Evolutionary conservation across 176 grass and related monocot genomes (phyloP).

Genomic region (Cenchrus fungigraminus): DNA sequence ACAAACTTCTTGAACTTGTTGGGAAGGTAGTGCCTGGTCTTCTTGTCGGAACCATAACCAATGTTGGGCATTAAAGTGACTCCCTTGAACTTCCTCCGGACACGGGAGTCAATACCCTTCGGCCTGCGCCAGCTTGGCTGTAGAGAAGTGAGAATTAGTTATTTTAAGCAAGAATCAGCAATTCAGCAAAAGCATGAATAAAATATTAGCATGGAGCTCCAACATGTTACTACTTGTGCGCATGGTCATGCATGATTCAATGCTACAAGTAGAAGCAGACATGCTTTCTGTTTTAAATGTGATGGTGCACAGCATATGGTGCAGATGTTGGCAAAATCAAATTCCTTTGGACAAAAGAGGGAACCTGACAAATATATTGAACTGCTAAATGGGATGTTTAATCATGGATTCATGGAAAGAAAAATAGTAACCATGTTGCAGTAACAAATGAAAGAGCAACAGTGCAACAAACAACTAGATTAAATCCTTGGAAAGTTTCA

Average conservation of each 20-base stretch:
- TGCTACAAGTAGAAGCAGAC: neutral
- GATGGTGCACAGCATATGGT: neutral
- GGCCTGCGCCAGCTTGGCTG: constrained; percentile 79
- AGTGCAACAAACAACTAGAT: neutral
- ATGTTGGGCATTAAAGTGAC: constrained; percentile 76
- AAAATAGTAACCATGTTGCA: neutral
- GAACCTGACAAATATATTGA: neutral
- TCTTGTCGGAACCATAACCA: constrained; percentile 83
- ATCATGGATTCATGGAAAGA: neutral
- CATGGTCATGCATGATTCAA: neutral
- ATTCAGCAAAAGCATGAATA: neutral
- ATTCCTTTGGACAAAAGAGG: neutral
- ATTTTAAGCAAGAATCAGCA: neutral
- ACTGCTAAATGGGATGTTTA: neutral
- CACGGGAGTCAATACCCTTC: constrained; percentile 84
- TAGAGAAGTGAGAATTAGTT: neutral
- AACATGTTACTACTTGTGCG: neutral
- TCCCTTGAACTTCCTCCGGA: constrained; percentile 82
- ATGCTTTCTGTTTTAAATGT: neutral
- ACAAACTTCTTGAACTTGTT: constrained; percentile 86
- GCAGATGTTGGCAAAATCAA: neutral
- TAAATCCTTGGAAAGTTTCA: neutral
- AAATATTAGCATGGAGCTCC: neutral
- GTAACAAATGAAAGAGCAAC: neutral
- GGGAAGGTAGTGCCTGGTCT: constrained; percentile 68